Evolutionary conservation across 1,284 basidiomycete genomes (phyloP).

Genomic region (Moniliophthora roreri): DNA sequence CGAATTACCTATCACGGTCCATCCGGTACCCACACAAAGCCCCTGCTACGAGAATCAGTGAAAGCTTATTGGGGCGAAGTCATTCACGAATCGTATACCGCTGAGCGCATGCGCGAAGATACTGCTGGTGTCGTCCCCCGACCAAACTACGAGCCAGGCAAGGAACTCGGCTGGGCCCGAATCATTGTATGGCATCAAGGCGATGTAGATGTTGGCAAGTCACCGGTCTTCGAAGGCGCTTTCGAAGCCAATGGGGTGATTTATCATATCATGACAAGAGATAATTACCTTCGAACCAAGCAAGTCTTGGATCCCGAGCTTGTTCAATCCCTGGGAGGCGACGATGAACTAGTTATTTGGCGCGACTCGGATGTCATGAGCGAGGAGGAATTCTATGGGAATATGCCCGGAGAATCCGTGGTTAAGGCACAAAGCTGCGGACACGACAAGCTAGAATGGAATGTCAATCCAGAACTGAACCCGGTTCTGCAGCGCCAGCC

Average conservation of each 20-base stretch:
- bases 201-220: slow-evolving; percentile 40
- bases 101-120: slow-evolving; percentile 59
- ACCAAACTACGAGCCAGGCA: slow-evolving; percentile 29
- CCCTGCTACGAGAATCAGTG: slow-evolving; percentile 54
- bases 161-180: slow-evolving; percentile 67
- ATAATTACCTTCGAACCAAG: slow-evolving; percentile 67
- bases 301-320: slow-evolving; percentile 57
- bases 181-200: slow-evolving; percentile 73
- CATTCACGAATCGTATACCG: slow-evolving; percentile 49
- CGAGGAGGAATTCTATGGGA: slow-evolving; percentile 43
- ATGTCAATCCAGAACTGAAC: slow-evolving; percentile 58
- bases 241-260: slow-evolving; percentile 70
- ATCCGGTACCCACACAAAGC: slow-evolving; percentile 42
- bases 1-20: slow-evolving; percentile 61
- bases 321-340: slow-evolving; percentile 32
- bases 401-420: background rate
- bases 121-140: slow-evolving; percentile 45
- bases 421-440: slow-evolving; percentile 42
- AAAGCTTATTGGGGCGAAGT: slow-evolving; percentile 73
- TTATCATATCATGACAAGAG: slow-evolving; percentile 75
- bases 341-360: slow-evolving; percentile 62
- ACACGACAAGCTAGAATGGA: slow-evolving; percentile 71
- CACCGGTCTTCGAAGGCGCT: slow-evolving; percentile 75
- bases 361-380: slow-evolving; percentile 66
- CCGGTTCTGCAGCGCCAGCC: slow-evolving; percentile 27